phyloP scores from a whole-genome alignment of 495 filamentous ascomycete genomes.

The Cetradonia linearis region DNA sequence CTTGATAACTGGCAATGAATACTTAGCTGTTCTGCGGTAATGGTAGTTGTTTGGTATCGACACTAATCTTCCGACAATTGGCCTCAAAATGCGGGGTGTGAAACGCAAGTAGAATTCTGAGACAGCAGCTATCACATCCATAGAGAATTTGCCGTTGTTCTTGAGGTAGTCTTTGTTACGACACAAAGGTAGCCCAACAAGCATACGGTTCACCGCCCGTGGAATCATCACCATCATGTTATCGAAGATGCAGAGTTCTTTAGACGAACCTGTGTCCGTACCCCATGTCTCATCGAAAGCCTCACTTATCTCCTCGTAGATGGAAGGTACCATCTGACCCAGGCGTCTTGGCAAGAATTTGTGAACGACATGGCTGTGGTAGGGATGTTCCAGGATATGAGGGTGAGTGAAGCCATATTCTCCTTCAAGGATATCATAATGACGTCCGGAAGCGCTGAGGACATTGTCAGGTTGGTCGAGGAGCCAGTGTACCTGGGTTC shows the following conservation, averaged over 20 bases:
- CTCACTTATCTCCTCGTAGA: constrained; percentile 27
- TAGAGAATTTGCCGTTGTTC: constrained; percentile 16
- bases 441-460: constrained; percentile 22
- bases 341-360: constrained; percentile 24
- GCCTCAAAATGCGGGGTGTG: constrained; percentile 26
- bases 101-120: not conserved
- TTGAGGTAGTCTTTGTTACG: constrained; percentile 27
- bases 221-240: constrained; percentile 29
- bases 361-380: constrained; percentile 26
- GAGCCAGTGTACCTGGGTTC: constrained; percentile 22
- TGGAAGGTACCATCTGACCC: constrained; percentile 20
- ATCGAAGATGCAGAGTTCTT: constrained; percentile 26
- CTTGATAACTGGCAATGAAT: constrained; percentile 23
- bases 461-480: constrained; percentile 26
- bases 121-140: not conserved
- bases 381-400: constrained; percentile 24
- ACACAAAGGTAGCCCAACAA: constrained; percentile 33
- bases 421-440: constrained; percentile 26
- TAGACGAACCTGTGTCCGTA: constrained; percentile 26
- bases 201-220: constrained; percentile 31
- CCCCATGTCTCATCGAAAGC: constrained; percentile 28
- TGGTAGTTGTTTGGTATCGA: constrained; percentile 10
- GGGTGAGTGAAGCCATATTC: constrained; percentile 26
- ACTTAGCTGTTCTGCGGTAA: constrained; percentile 21
- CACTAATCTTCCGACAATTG: constrained; percentile 27